These are phyloP conservation scores for Ramalina peruviana DNA, from an alignment of 495 filamentous ascomycete genomes.

Conservation along the genomic window DNA sequence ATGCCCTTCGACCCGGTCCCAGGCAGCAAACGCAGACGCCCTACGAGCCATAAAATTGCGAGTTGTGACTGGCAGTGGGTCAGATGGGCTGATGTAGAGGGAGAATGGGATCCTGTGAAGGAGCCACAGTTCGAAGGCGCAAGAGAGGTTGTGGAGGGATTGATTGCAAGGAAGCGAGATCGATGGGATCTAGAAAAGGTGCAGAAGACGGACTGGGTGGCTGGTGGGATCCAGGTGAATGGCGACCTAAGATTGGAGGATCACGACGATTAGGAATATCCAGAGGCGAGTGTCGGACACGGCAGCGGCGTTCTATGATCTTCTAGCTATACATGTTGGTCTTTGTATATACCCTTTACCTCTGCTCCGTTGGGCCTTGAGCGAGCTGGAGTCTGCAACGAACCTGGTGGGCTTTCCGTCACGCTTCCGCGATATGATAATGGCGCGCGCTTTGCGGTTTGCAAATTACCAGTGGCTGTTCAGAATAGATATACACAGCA, in stretches of 20 bases:
- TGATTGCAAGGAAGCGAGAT: conserved; percentile 65
- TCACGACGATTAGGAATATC: conserved; percentile 34
- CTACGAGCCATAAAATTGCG: conserved; percentile 82
- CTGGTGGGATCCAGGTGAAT: conserved; percentile 52
- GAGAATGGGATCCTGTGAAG: conserved; percentile 49
- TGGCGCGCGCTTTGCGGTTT: too few relatives aligned
- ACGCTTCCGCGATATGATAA: too few relatives aligned
- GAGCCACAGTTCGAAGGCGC: conserved; percentile 56
- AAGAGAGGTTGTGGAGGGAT: conserved; percentile 62
- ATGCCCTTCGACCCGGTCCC: conserved; percentile 84
- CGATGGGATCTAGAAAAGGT: conserved; percentile 62
- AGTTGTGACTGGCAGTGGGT: conserved; percentile 91
- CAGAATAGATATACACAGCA: too few relatives aligned
- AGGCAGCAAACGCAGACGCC: conserved; percentile 52
- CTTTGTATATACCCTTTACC: too few relatives aligned
- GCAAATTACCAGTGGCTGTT: too few relatives aligned
- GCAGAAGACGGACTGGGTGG: conserved; percentile 60
- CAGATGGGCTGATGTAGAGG: conserved; percentile 61
- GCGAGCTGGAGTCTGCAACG: too few relatives aligned
- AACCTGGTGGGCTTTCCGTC: too few relatives aligned
- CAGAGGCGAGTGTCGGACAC: too few relatives aligned
- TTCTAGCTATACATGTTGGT: too few relatives aligned
- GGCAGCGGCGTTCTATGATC: too few relatives aligned
- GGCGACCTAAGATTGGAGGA: conserved; percentile 56
- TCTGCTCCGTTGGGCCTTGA: too few relatives aligned